Base-by-base conservation (phyloP, 176 grass and related monocot genomes). In the Urochloa ruziziensis region DNA sequence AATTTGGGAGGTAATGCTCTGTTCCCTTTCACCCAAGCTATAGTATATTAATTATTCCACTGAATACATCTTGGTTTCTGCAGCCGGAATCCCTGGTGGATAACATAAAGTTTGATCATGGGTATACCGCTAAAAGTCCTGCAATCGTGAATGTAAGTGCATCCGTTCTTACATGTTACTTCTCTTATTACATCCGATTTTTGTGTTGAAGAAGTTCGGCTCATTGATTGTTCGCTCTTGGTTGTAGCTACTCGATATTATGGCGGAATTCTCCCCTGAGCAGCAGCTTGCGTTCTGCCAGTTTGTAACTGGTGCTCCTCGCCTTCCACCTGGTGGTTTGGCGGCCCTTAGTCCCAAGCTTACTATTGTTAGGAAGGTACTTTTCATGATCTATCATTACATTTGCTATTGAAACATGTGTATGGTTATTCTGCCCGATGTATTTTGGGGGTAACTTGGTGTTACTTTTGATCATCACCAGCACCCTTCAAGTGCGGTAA, bases 61-160 rank as follows among this genome's bases (percentile, higher is more conserved):
- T 85, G 16, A 48, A 71, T 51, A 52, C 72, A 62, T 35, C 37
- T 71, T 35, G 52, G 44, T 78, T 83, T 29, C 27, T 89, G 66
- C 82, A 91, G 95, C 36, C 71, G 8, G 90, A 92, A 28, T 88
- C 88, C 56, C 75, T 97, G 4, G 86, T 87, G n/a, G 92, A 94
- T 85, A 82, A 94, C 76, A 94, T 97, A 30, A 94, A 97, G 68
- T 93, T 97, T 70, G 95, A 97, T 94, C 88, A 97, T 91, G 95
- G 95, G 25, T 97, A 88, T 64, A 94, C 92, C 44, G 84, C 92
- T 83, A 94, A 88, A 62, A 97, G 95, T 79, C 92, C 88, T 60
- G 59, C 82, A 11, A 93, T 93, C 72, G 39, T 94, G 42, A 85
- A 93, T 60, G 95, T 97, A 92, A 89, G 90, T 80, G n/a, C 24